Percentiles rank a stretch among this genome's conserved stretches.
These are phyloP conservation scores for Candida yuanshanica DNA, from an alignment of 805 yeast species.

Conservation along the genomic window DNA sequence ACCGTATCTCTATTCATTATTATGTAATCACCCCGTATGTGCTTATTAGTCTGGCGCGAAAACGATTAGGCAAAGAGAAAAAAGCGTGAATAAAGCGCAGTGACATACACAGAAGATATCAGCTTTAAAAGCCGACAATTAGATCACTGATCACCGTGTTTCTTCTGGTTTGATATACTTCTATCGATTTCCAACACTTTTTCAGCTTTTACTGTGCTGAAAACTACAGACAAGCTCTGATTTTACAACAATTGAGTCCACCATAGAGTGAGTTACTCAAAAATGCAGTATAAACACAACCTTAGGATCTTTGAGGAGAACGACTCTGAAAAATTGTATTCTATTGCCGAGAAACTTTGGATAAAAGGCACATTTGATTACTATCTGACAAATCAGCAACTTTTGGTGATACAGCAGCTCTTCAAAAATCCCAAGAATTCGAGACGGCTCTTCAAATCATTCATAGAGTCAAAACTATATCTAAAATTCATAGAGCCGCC, in stretches of 20 bases:
- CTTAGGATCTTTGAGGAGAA: conserved; percentile 24
- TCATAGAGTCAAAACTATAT: conserved; percentile 31
- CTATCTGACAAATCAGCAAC: conserved; percentile 51
- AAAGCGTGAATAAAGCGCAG: neutral
- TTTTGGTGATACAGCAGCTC: conserved; percentile 41
- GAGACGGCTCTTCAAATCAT: conserved; percentile 35
- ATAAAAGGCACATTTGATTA: conserved; percentile 37
- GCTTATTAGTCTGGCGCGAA: too few relatives aligned
- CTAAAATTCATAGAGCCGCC: conserved; percentile 20
- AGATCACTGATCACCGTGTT: neutral
- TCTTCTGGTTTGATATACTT: neutral
- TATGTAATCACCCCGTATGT: too few relatives aligned
- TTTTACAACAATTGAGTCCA: too few relatives aligned
- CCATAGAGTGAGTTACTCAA: too few relatives aligned
- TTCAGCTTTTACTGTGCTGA: neutral
- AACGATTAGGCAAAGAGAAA: neutral
- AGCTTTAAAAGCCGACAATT: neutral
- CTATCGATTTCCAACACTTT: neutral
- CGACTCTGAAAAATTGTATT: conserved; percentile 20
- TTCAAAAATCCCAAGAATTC: conserved; percentile 29
- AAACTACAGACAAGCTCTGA: too few relatives aligned
- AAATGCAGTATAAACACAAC: neutral
- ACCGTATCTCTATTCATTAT: too few relatives aligned
- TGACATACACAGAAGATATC: neutral
- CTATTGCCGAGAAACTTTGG: conserved; percentile 20